Percentiles rank a stretch among this genome's conserved stretches.
Conservation (phyloP, 2,329 filamentous ascomycete genomes). For the Polychaeton citri region DNA sequence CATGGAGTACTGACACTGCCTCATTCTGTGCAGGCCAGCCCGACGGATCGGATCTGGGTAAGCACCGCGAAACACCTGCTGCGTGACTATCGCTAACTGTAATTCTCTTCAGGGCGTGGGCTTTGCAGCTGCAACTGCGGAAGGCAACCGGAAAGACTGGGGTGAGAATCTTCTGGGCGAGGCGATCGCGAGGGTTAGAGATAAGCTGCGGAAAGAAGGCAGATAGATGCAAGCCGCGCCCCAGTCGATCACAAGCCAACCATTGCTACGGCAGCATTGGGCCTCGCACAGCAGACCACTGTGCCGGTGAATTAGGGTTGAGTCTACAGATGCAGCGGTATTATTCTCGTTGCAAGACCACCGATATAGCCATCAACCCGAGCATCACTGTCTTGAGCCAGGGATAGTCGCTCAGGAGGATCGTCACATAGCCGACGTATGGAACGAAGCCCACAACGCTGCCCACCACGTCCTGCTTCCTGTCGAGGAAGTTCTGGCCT, state of each 20-base stretch:
- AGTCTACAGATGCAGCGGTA: too few species aligned
- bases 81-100: too few species aligned
- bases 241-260: too few species aligned
- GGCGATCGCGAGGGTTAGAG: constrained; percentile 47
- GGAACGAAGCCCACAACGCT: constrained; percentile 86
- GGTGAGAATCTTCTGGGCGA: constrained; percentile 52
- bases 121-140: constrained; percentile 39
- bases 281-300: too few species aligned
- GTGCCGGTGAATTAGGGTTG: too few species aligned
- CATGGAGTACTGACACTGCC: background rate
- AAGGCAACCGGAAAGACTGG: constrained; percentile 38
- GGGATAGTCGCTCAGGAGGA: constrained; percentile 85
- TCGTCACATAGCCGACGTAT: constrained; percentile 93
- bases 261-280: too few species aligned
- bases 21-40: constrained; percentile 24
- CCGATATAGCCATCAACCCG: constrained; percentile 86
- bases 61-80: too few species aligned
- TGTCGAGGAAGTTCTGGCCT: constrained; percentile 74
- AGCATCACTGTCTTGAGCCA: constrained; percentile 95
- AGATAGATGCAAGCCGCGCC: background rate
- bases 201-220: constrained; percentile 33
- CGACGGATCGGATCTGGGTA: constrained; percentile 47
- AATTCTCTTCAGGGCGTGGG: constrained; percentile 40
- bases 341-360: constrained; percentile 80
- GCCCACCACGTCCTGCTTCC: constrained; percentile 73